Percentiles rank a stretch among this genome's conserved stretches.
Evolutionary conservation across 1,139 yeast genomes (phyloP).

Genomic region (Yamadazyma buinensis): DNA sequence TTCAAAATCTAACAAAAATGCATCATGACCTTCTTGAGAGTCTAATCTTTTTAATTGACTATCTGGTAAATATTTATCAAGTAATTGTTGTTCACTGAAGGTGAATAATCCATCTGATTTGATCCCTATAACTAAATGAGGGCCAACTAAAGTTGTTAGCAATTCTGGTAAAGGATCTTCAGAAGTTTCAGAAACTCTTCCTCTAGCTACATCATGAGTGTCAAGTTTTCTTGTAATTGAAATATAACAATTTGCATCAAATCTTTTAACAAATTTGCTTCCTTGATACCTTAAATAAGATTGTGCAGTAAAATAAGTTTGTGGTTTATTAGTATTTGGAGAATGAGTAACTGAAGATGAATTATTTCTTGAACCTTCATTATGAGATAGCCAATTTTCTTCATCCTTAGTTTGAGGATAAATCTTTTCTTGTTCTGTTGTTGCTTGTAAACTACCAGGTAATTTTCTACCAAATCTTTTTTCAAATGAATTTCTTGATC

Average conservation of each 20-base stretch:
- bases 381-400: slow-evolving; percentile 43
- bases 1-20: slow-evolving; percentile 84
- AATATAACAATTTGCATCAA: slow-evolving; percentile 95
- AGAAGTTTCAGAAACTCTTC: slow-evolving; percentile 38
- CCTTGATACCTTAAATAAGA: slow-evolving; percentile 93
- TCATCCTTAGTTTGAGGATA: slow-evolving; percentile 41
- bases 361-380: slow-evolving; percentile 33
- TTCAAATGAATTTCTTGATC: slow-evolving; percentile 91
- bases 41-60: slow-evolving; percentile 65
- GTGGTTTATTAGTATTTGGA: slow-evolving; percentile 46
- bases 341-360: slow-evolving; percentile 1
- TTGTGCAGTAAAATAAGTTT: slow-evolving; percentile 92
- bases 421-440: slow-evolving; percentile 17
- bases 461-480: slow-evolving; percentile 79
- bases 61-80: slow-evolving; percentile 73
- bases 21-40: slow-evolving; percentile 98
- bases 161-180: slow-evolving; percentile 39
- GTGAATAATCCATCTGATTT: slow-evolving; percentile 92
- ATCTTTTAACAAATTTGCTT: slow-evolving; percentile 78
- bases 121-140: slow-evolving; percentile 83
- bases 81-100: slow-evolving; percentile 80
- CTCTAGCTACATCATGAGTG: slow-evolving; percentile 90
- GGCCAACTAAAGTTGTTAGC: slow-evolving; percentile 58
- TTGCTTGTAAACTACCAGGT: slow-evolving; percentile 34
- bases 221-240: slow-evolving; percentile 90